phyloP scores from a whole-genome alignment of 2,329 filamentous ascomycete species.

The Ceratocystis destructans region DNA sequence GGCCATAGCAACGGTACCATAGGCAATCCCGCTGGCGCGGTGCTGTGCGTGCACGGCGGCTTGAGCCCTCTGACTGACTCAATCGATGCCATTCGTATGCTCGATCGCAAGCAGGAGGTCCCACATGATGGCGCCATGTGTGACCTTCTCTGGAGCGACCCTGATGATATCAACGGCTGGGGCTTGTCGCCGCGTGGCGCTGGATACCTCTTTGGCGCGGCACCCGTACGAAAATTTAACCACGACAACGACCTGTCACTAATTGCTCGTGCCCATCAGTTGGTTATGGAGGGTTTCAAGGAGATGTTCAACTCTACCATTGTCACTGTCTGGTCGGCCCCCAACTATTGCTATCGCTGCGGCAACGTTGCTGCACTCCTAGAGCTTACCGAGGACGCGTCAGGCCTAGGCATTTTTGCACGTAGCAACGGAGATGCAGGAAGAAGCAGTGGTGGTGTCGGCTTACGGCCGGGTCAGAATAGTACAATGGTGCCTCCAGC shows the following conservation, averaged over 20 bases:
- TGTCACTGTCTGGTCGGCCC: conserved; percentile 96
- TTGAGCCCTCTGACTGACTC: conserved; percentile 82
- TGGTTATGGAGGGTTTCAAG: conserved; percentile 99
- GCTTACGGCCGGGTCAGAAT: conserved; percentile 31
- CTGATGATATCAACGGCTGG: conserved; percentile 96
- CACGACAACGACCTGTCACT: conserved; percentile 83
- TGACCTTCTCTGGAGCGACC: conserved; percentile 93
- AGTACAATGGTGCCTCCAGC: conserved; percentile 50
- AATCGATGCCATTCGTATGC: conserved; percentile 85
- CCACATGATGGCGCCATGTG: conserved; percentile 99
- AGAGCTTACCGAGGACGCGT: conserved; percentile 77
- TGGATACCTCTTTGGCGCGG: conserved; percentile 86
- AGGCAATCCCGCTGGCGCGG: conserved; percentile 62
- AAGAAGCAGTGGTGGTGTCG: conserved; percentile 34
- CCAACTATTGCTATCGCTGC: conserved; percentile 93
- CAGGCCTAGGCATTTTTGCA: conserved; percentile 55
- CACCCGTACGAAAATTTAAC: conserved; percentile 95
- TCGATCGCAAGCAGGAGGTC: conserved; percentile 96
- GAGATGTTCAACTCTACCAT: conserved; percentile 97
- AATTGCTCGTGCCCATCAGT: conserved; percentile 86
- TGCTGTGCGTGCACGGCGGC: conserved; percentile 91
- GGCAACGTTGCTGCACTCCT: conserved; percentile 92
- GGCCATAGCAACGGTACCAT: conserved; percentile 50
- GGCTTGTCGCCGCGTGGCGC: conserved; percentile 85
- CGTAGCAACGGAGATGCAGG: conserved; percentile 58